phyloP scores from a whole-genome alignment of 2,329 filamentous ascomycete species.

The Mycosphaerella sp. region DNA sequence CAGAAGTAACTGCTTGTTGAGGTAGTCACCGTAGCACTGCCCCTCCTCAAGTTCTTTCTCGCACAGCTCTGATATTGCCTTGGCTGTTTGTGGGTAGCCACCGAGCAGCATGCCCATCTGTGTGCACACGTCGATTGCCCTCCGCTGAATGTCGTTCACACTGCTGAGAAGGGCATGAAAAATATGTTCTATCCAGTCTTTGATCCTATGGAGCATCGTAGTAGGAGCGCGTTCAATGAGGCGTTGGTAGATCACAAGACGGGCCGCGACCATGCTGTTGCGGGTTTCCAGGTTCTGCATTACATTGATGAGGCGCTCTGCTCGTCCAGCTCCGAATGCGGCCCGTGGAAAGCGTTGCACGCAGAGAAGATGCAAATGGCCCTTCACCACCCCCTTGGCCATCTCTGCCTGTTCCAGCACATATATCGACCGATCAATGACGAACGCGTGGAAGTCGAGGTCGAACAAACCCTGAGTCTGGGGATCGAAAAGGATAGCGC shows the following conservation, averaged over 20 bases:
- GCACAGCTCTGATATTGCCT: slow-evolving; percentile 59
- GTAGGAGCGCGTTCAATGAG: slow-evolving; percentile 65
- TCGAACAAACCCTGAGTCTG: slow-evolving; percentile 56
- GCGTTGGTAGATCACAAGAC: slow-evolving; percentile 71
- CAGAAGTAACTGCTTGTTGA: slow-evolving; percentile 58
- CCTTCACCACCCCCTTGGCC: slow-evolving; percentile 71
- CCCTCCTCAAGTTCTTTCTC: slow-evolving; percentile 48
- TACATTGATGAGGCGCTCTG: slow-evolving; percentile 62
- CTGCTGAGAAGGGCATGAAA: slow-evolving; percentile 75
- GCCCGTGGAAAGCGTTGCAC: slow-evolving; percentile 71
- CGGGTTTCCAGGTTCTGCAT: slow-evolving; percentile 68
- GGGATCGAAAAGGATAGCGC: slow-evolving; percentile 68
- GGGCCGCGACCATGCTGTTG: slow-evolving; percentile 71
- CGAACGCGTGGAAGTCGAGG: slow-evolving; percentile 70
- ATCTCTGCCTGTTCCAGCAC: slow-evolving; percentile 61
- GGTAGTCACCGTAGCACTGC: slow-evolving; percentile 61
- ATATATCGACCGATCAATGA: slow-evolving; percentile 74
- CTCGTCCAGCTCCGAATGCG: slow-evolving; percentile 65
- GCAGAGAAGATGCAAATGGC: slow-evolving; percentile 73
- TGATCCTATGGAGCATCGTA: slow-evolving; percentile 62
- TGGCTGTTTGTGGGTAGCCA: slow-evolving; percentile 60
- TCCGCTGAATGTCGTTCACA: slow-evolving; percentile 66
- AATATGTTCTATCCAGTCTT: slow-evolving; percentile 75
- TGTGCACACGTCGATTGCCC: slow-evolving; percentile 68
- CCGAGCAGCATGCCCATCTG: slow-evolving; percentile 65